phyloP scores from a whole-genome alignment of 225 moss, liverwort and hornwort species.

The Anthoceros angustus region DNA sequence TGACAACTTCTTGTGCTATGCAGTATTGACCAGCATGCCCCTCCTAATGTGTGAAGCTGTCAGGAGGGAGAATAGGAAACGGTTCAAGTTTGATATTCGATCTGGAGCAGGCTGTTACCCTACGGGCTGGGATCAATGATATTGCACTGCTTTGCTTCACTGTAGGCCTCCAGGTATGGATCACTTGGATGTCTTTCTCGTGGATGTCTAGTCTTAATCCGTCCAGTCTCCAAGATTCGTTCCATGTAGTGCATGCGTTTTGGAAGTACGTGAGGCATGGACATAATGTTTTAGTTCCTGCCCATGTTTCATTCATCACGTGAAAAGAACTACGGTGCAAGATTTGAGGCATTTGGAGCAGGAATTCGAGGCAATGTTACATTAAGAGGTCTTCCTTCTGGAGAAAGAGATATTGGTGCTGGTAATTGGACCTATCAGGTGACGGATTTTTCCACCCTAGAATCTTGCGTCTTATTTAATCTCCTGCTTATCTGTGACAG shows the following conservation, averaged over 20 bases:
- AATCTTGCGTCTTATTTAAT: not conserved
- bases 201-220: not conserved
- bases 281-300: not conserved
- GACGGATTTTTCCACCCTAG: not conserved
- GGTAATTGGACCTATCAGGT: constrained; percentile 76
- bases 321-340: constrained; percentile 56
- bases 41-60: not conserved
- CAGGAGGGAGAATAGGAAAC: constrained; percentile 19
- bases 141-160: constrained; percentile 35
- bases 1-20: not conserved
- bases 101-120: constrained; percentile 23
- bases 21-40: not conserved
- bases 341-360: constrained; percentile 50
- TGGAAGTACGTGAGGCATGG: not conserved
- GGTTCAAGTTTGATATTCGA: constrained; percentile 28
- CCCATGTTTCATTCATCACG: not conserved
- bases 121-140: constrained; percentile 25
- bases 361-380: constrained; percentile 36
- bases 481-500: not conserved
- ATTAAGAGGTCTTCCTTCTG: constrained; percentile 35
- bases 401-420: constrained; percentile 20
- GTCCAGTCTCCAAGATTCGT: not conserved
- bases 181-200: not conserved
- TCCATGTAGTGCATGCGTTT: not conserved
- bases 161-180: constrained; percentile 36